A percentile compares a stretch with the other conserved stretches of the same genome.
Evolutionary conservation across 495 filamentous ascomycete genomes (phyloP).

Genomic region (Mytilinidion resinicola): DNA sequence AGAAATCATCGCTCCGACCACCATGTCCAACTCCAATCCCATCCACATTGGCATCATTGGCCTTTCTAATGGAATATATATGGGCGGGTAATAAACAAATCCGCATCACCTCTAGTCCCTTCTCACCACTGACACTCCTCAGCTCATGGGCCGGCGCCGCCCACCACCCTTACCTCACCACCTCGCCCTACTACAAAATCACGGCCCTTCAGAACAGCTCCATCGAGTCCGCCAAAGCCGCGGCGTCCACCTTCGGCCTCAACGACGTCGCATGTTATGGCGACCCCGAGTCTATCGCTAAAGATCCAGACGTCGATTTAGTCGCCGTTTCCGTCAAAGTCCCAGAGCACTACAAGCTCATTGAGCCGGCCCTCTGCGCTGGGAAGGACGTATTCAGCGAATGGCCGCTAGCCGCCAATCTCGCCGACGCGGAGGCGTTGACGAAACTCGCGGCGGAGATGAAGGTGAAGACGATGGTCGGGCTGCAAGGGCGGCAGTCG

Average conservation of each 20-base stretch:
- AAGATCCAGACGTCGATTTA: slow-evolving; percentile 52
- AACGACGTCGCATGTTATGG: slow-evolving; percentile 45
- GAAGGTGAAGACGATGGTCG: slow-evolving; percentile 44
- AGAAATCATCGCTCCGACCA: neutral
- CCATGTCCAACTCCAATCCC: neutral
- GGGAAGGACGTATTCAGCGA: slow-evolving; percentile 56
- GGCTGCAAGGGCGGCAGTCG: slow-evolving; percentile 45
- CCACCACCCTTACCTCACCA: slow-evolving; percentile 50
- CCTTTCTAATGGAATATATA: neutral
- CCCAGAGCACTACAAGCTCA: slow-evolving; percentile 46
- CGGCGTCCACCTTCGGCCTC: slow-evolving; percentile 42
- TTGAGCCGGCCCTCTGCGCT: slow-evolving; percentile 44
- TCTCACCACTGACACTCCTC: neutral
- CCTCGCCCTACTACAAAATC: slow-evolving; percentile 42
- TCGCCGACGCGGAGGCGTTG: slow-evolving; percentile 40
- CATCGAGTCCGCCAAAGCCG: slow-evolving; percentile 42
- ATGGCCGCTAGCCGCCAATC: slow-evolving; percentile 45
- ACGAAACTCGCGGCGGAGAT: slow-evolving; percentile 33
- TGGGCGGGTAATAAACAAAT: too few species aligned
- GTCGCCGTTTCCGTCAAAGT: slow-evolving; percentile 52
- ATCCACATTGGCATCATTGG: neutral
- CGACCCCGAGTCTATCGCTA: slow-evolving; percentile 41
- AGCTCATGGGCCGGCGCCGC: slow-evolving; percentile 47
- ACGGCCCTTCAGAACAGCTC: slow-evolving; percentile 56
- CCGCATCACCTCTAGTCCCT: neutral